A percentile compares a stretch with the other conserved stretches of the same genome.
These are phyloP conservation scores for Fusarium cicatricum DNA, from an alignment of 2,329 filamentous ascomycete genomes.

Conservation along the genomic window DNA sequence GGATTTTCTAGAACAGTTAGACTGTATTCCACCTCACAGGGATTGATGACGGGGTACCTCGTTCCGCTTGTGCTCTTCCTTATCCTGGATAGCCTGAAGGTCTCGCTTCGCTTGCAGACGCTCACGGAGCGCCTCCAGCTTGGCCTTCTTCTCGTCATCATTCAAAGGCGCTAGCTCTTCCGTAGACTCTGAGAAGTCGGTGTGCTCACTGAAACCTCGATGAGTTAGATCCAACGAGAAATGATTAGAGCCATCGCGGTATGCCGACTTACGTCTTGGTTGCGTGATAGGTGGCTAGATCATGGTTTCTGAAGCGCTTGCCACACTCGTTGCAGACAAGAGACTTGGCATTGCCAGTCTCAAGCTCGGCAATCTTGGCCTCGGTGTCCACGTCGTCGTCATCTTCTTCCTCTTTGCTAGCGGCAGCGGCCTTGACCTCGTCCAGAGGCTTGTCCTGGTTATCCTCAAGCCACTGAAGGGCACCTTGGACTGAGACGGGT, in stretches of 20 bases:
- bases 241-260: background rate
- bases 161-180: slow-evolving; percentile 92
- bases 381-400: slow-evolving; percentile 58
- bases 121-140: slow-evolving; percentile 76
- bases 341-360: slow-evolving; percentile 78
- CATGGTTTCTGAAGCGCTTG: slow-evolving; percentile 85
- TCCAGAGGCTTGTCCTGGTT: slow-evolving; percentile 90
- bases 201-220: slow-evolving; percentile 69
- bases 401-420: slow-evolving; percentile 55
- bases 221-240: background rate
- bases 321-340: slow-evolving; percentile 95
- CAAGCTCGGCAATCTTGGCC: slow-evolving; percentile 69
- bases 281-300: slow-evolving; percentile 89
- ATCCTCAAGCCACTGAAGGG: slow-evolving; percentile 92
- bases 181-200: slow-evolving; percentile 90
- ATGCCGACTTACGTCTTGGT: slow-evolving; percentile 72
- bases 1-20: slow-evolving; percentile 63
- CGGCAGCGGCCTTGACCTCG: slow-evolving; percentile 68
- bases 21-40: background rate
- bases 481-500: slow-evolving; percentile 74
- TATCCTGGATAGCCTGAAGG: slow-evolving; percentile 73
- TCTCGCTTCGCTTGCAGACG: slow-evolving; percentile 78
- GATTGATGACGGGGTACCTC: slow-evolving; percentile 63
- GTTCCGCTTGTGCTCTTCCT: slow-evolving; percentile 83
- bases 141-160: slow-evolving; percentile 88